Evolutionary conservation across 106 monocot genomes (phyloP).

Genomic region (Dioscorea zingiberensis): DNA sequence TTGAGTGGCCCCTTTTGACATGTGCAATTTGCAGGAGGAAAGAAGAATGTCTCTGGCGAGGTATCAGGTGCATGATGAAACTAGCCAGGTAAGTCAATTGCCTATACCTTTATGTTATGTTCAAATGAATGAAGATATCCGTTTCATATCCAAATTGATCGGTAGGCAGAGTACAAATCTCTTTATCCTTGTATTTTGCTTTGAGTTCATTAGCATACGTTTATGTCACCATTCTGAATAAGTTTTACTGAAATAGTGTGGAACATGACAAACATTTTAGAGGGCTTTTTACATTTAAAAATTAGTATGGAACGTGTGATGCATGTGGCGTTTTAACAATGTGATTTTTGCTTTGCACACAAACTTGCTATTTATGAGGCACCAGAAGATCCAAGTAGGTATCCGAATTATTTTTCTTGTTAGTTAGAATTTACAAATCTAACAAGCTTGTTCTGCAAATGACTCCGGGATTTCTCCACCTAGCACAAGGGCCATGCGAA

Average conservation of each 20-base stretch:
- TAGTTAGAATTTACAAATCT: constrained; percentile 59
- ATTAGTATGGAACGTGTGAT: constrained; percentile 3
- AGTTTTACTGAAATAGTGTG: not conserved
- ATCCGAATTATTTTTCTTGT: constrained; percentile 29
- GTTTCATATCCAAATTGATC: constrained; percentile 18
- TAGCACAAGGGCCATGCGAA: constrained; percentile 48
- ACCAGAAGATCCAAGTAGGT: constrained; percentile 39
- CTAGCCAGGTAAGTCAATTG: constrained; percentile 95
- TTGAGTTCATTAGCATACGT: not conserved
- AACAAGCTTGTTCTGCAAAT: constrained; percentile 54
- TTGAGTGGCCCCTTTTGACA: not conserved
- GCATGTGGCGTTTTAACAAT: constrained; percentile 1
- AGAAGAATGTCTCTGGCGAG: constrained; percentile 74
- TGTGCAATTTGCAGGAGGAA: constrained; percentile 61
- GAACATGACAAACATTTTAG: not conserved
- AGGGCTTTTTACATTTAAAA: not conserved
- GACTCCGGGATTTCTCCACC: constrained; percentile 35
- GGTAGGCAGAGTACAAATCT: constrained; percentile 15
- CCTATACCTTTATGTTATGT: constrained; percentile 15
- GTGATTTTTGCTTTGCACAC: constrained; percentile 1
- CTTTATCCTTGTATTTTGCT: not conserved
- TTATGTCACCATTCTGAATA: not conserved
- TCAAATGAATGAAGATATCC: constrained; percentile 17
- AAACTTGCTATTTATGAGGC: constrained; percentile 15
- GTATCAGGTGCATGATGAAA: constrained; percentile 99